Conservation (phyloP, 768 basidiomycete species). For the Lactifluus echinatus region DNA sequence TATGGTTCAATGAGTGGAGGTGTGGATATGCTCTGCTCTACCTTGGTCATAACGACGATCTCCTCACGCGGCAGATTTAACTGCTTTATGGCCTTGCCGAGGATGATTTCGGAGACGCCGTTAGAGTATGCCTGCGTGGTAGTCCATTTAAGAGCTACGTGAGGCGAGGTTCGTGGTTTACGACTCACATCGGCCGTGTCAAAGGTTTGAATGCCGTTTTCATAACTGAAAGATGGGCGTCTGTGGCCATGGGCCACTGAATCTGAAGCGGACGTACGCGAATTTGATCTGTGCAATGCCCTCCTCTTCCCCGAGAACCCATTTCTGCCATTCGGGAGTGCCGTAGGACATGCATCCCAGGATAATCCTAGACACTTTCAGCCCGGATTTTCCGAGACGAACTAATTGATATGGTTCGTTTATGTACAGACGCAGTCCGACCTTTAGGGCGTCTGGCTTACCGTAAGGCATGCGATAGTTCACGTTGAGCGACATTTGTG, state of each 20-base stretch:
- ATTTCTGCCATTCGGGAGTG: slow-evolving; percentile 26
- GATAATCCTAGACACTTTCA: slow-evolving; percentile 28
- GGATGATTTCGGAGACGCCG: slow-evolving; percentile 36
- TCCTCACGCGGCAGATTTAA: slow-evolving; percentile 38
- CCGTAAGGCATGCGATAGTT: slow-evolving; percentile 7
- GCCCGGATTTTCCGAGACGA: slow-evolving; percentile 26
- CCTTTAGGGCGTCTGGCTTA: background rate
- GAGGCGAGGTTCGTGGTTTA: background rate
- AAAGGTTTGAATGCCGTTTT: slow-evolving; percentile 35
- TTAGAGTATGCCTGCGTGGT: slow-evolving; percentile 30
- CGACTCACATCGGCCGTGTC: slow-evolving; percentile 29
- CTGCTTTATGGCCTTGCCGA: slow-evolving; percentile 41
- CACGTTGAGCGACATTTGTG: slow-evolving; percentile 5
- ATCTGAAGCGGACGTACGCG: slow-evolving; percentile 27
- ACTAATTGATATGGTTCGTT: slow-evolving; percentile 15
- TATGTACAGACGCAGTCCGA: no score
- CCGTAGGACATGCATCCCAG: slow-evolving; percentile 32
- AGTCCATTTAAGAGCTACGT: background rate
- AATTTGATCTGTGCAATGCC: slow-evolving; percentile 34
- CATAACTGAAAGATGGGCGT: slow-evolving; percentile 25
- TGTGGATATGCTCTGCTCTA: background rate
- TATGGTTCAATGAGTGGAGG: background rate
- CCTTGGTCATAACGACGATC: slow-evolving; percentile 46
- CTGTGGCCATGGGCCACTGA: background rate
- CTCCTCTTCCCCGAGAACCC: slow-evolving; percentile 33